Percentiles rank a stretch among this genome's conserved stretches.
Conservation (phyloP, 371 early-diverging fungal genomes). For the Mortierella sp. region DNA sequence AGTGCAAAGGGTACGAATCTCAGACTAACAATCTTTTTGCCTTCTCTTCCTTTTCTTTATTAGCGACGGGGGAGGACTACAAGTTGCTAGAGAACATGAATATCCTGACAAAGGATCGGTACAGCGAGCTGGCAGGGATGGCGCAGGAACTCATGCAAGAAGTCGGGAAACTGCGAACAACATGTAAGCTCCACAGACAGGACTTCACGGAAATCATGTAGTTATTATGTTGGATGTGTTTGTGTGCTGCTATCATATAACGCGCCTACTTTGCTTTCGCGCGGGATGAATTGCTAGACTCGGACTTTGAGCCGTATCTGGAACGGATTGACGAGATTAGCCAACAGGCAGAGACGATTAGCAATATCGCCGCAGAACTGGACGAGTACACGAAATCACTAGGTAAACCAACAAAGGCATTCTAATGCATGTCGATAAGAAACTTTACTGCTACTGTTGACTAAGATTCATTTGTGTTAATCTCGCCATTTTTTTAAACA, state of each 20-base stretch:
- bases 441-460: too few relatives aligned
- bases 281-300: slow-evolving; percentile 52
- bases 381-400: slow-evolving; percentile 74
- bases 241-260: neutral
- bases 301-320: slow-evolving; percentile 67
- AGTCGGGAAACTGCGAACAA: slow-evolving; percentile 68
- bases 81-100: slow-evolving; percentile 73
- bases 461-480: too few relatives aligned
- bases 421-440: too few relatives aligned
- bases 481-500: neutral
- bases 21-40: neutral
- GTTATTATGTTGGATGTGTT: neutral
- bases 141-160: slow-evolving; percentile 72
- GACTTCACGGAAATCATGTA: too few relatives aligned
- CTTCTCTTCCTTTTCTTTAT: neutral
- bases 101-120: slow-evolving; percentile 67
- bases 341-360: slow-evolving; percentile 69
- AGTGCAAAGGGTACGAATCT: neutral
- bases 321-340: slow-evolving; percentile 71
- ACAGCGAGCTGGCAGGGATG: slow-evolving; percentile 69
- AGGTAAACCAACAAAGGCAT: too few relatives aligned
- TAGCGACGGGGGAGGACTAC: slow-evolving; percentile 74
- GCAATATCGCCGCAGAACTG: slow-evolving; percentile 66
- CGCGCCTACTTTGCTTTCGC: neutral
- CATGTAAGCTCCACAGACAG: slow-evolving; percentile 61